Evolutionary conservation across 1,284 basidiomycete genomes (phyloP).

Genomic region (Tausonia pullulans): DNA sequence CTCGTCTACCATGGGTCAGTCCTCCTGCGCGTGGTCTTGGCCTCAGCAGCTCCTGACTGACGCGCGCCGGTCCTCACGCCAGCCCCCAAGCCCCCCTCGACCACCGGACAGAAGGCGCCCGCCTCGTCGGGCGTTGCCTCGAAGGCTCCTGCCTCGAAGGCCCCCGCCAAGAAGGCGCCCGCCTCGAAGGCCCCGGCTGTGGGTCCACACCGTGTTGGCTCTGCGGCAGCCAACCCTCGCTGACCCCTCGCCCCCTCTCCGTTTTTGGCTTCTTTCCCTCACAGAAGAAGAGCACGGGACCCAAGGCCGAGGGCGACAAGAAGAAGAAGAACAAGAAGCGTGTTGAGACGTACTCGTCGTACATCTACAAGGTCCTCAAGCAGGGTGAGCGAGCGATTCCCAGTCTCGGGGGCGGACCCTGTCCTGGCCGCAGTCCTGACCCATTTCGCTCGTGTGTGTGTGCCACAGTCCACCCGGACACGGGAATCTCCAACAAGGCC

Average conservation of each 20-base stretch:
- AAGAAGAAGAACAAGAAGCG: slow-evolving; percentile 85
- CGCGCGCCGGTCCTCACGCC: not conserved
- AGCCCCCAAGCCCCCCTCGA: slow-evolving; percentile 20
- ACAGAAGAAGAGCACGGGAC: slow-evolving; percentile 55
- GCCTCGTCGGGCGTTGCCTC: slow-evolving; percentile 38
- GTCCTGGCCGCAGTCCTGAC: not conserved
- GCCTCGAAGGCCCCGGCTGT: slow-evolving; percentile 12
- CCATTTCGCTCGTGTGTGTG: not conserved
- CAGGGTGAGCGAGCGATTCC: slow-evolving; percentile 31
- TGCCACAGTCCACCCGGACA: slow-evolving; percentile 69
- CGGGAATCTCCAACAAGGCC: slow-evolving; percentile 88
- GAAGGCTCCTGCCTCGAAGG: slow-evolving; percentile 54
- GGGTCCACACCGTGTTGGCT: no score
- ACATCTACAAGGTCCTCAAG: slow-evolving; percentile 69
- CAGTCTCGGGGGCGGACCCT: not conserved
- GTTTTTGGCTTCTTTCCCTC: not conserved
- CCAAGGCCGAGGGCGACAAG: slow-evolving; percentile 51
- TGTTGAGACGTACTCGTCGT: slow-evolving; percentile 83
- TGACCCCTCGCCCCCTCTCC: not conserved
- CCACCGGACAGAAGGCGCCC: slow-evolving; percentile 45
- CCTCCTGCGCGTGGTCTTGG: no score
- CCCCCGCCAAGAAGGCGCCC: slow-evolving; percentile 24
- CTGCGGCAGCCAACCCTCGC: not conserved
- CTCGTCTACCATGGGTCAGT: slow-evolving; percentile 56
- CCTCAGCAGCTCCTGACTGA: no score